Base-by-base conservation (phyloP, 495 filamentous ascomycete genomes). In the Cenococcum geophilum region DNA sequence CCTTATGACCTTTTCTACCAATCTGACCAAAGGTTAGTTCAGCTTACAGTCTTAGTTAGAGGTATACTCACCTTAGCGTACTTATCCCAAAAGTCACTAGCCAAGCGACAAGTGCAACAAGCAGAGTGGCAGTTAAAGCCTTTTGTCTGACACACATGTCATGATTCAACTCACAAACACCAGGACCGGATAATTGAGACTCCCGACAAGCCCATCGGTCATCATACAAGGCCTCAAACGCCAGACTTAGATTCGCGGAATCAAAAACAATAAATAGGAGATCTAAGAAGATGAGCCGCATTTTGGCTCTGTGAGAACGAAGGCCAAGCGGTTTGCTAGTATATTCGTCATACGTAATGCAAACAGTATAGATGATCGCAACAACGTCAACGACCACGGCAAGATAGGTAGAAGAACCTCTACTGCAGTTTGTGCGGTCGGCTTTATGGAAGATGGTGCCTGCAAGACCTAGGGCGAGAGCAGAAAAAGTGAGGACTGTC, bases 291-390 rank as follows among this genome's bases (percentile, higher is more conserved):
- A 96, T 82, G 35, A 98, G 81, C 21, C 87, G 82, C 66, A 95
- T 86, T 70, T 97, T 97, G 21, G 90, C 85, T 37, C 83, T 85
- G 1, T 89, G 83, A 5, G 83, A 84, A 27, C 93, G 87, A 58
- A 98, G 76, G 5, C 93, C 93, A 35, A 98, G 76, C 4, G 93
- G 93, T 69, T 96, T 95, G 18, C 89, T 86, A 4, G 89, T 92
- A 73, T 96, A 97, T 74, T 98, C 93, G 71, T 98, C 93, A 74
- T 86, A 96, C 1, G 91, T 95, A 72, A 98, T 92, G 72, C 96
- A 97, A 54, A 89, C 69, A 36, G 93, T 82, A 72, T 97, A 98
- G 43, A 92, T 83, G 58, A 97, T 77, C 6, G 95, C 95, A 3
- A 97, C 79, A 12, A 84, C 84, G 73, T 97, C 92, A 34, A 97